Evolutionary conservation across 306 rosid species (phyloP).

Genomic region (Corylus avellana): DNA sequence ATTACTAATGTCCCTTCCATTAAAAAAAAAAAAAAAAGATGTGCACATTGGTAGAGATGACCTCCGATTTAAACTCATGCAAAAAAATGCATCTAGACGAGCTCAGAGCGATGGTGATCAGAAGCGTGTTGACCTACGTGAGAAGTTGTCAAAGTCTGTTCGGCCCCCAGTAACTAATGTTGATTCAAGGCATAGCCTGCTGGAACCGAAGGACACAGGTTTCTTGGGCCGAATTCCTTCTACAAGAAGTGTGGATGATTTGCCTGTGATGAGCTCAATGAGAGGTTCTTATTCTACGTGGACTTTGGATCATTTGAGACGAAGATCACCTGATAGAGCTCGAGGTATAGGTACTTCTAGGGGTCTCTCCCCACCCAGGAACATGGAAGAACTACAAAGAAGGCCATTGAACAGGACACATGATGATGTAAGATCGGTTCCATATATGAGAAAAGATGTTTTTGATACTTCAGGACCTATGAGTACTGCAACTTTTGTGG

Average conservation of each 20-base stretch:
- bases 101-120: constrained; percentile 44
- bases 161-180: constrained; percentile 29
- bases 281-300: constrained; percentile 77
- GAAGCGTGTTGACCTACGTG: constrained; percentile 77
- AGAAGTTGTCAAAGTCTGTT: constrained; percentile 68
- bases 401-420: constrained; percentile 59
- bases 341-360: constrained; percentile 38
- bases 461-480: constrained; percentile 59
- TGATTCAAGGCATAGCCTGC: constrained; percentile 38
- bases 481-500: constrained; percentile 42
- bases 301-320: constrained; percentile 68
- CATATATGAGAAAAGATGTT: constrained; percentile 58
- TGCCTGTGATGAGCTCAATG: constrained; percentile 59
- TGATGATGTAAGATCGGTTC: constrained; percentile 54
- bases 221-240: constrained; percentile 51
- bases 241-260: constrained; percentile 61
- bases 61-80: constrained; percentile 83
- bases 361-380: constrained; percentile 40
- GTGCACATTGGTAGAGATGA: constrained; percentile 63
- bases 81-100: constrained; percentile 56
- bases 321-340: constrained; percentile 51
- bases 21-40: constrained; percentile 35
- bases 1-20: constrained; percentile 25
- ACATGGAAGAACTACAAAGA: constrained; percentile 39
- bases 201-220: constrained; percentile 51